These are phyloP conservation scores for Ceratobasidium sp. DNA, from an alignment of 1,284 basidiomycete genomes.

Conservation along the genomic window DNA sequence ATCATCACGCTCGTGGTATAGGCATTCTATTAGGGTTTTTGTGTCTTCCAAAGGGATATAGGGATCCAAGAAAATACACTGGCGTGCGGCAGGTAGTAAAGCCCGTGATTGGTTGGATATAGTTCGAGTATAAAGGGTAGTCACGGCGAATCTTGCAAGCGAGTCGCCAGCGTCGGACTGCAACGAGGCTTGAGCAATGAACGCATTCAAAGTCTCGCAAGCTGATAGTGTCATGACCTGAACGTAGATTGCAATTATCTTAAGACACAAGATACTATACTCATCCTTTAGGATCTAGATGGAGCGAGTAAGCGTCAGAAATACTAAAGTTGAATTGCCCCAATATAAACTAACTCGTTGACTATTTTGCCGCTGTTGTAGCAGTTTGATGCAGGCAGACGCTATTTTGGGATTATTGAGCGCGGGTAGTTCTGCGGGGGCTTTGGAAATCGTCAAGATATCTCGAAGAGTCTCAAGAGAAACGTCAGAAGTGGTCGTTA, in stretches of 20 bases:
- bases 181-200: not conserved
- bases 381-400: not conserved
- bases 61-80: not conserved
- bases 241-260: not conserved
- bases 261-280: not conserved
- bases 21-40: not conserved
- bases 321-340: not conserved
- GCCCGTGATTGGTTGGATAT: not conserved
- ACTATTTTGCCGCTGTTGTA: not conserved
- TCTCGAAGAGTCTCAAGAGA: not conserved
- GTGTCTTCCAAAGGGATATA: not conserved
- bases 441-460: not conserved
- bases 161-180: not conserved
- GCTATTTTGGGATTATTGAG: not conserved
- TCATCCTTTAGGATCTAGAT: not conserved
- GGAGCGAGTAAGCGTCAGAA: not conserved
- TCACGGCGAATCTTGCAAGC: not conserved
- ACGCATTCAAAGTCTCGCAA: not conserved
- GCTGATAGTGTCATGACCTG: not conserved
- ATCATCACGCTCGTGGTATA: not conserved
- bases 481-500: too few species aligned
- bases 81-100: too few species aligned
- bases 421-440: not conserved
- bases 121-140: not conserved
- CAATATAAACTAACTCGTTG: not conserved